Evolutionary conservation across 2,329 filamentous ascomycete genomes (phyloP).

Genomic region (Cadophora malorum): DNA sequence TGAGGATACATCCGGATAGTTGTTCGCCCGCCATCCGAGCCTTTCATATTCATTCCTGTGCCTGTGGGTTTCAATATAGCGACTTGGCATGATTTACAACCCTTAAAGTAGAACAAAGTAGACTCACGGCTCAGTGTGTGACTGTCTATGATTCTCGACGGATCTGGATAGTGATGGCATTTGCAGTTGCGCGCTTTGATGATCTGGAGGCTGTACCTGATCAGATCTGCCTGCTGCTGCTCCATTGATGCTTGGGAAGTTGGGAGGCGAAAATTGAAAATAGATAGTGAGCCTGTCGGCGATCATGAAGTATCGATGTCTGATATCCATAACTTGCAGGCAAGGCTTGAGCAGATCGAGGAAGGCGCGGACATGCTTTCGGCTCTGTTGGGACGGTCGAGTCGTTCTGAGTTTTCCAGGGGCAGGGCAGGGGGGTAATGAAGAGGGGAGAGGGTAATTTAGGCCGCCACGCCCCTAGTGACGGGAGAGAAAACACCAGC

Average conservation of each 20-base stretch:
- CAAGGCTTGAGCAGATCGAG: conserved; percentile 11
- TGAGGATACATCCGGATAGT: conserved; percentile 8
- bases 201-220: background rate
- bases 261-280: conserved; percentile 17
- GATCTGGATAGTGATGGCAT: background rate
- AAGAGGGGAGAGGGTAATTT: background rate
- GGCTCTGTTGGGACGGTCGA: conserved; percentile 11
- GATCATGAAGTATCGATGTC: conserved; percentile 13
- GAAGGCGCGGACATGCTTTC: conserved; percentile 8
- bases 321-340: conserved; percentile 12
- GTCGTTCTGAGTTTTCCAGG: background rate
- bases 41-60: conserved; percentile 4
- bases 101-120: background rate
- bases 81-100: conserved; percentile 15
- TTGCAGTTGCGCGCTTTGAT: background rate
- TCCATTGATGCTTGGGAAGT: conserved; percentile 1
- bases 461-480: background rate
- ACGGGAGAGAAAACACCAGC: conserved; percentile 3
- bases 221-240: background rate
- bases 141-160: background rate
- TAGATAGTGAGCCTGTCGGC: conserved; percentile 4
- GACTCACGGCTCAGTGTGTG: conserved; percentile 1
- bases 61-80: background rate
- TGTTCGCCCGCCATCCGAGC: conserved; percentile 7
- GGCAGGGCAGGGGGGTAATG: background rate